Conservation (phyloP, 2,329 filamentous ascomycete species). For the Cercospora sp. region DNA sequence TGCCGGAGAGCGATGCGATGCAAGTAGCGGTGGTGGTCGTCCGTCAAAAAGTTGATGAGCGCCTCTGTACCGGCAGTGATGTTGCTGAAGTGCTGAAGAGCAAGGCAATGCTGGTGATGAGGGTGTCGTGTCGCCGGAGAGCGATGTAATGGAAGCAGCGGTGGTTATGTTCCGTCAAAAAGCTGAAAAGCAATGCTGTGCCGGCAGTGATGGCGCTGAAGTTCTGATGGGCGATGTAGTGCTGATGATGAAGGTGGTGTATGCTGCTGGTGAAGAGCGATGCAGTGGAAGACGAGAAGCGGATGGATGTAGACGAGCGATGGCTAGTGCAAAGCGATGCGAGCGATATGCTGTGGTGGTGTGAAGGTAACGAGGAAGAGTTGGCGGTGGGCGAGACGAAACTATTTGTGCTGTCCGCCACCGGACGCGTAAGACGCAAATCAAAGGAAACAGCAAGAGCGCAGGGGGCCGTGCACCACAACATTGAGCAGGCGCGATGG, state of each 20-base stretch:
- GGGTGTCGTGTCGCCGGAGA: background rate
- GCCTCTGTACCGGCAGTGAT: background rate
- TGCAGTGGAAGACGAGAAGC: background rate
- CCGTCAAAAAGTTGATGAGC: background rate
- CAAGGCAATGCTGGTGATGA: background rate
- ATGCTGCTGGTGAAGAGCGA: background rate
- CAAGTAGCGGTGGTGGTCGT: background rate
- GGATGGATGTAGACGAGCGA: background rate
- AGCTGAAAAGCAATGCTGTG: background rate
- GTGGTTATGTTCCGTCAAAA: background rate
- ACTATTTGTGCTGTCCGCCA: background rate
- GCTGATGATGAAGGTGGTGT: background rate
- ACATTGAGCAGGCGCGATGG: background rate
- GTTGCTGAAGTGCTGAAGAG: background rate
- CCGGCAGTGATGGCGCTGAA: background rate
- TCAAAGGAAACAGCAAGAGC: background rate
- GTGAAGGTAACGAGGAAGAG: background rate
- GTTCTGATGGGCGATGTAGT: background rate
- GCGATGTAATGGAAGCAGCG: background rate
- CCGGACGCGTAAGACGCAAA: background rate
- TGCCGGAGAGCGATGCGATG: background rate
- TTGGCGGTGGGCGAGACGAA: background rate
- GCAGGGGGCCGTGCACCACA: conserved; percentile 1
- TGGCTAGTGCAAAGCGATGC: background rate
- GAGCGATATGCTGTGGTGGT: background rate